Evolutionary conservation across 768 basidiomycete species (phyloP).

Genomic region (Tephrocybe rancida): DNA sequence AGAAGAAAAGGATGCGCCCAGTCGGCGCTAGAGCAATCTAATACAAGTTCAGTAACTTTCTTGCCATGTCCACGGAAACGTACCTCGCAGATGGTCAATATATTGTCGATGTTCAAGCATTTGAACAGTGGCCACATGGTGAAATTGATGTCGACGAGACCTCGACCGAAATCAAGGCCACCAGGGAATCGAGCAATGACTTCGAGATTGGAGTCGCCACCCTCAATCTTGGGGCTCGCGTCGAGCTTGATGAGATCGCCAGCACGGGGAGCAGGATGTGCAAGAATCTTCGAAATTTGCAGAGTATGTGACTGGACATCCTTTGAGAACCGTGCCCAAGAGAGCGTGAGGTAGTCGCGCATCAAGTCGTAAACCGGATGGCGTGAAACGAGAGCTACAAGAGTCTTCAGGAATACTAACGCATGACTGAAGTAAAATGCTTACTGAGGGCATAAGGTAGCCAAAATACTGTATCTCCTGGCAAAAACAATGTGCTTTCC

Average conservation of each 20-base stretch:
- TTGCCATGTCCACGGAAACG: constrained; percentile 1
- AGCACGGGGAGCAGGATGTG: constrained; percentile 84
- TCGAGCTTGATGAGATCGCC: constrained; percentile 87
- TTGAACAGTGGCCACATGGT: constrained; percentile 98
- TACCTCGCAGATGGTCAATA: constrained; percentile 91
- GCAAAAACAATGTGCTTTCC: constrained; percentile 86
- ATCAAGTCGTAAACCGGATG: constrained; percentile 95
- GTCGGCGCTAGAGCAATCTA: constrained; percentile 87
- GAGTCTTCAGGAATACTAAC: constrained; percentile 8
- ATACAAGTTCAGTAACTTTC: constrained; percentile 53
- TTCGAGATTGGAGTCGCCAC: constrained; percentile 61
- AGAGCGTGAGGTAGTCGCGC: constrained; percentile 94
- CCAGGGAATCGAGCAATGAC: constrained; percentile 91
- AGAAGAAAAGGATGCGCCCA: constrained; percentile 86
- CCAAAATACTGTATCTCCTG: constrained; percentile 93
- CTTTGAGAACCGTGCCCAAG: constrained; percentile 93
- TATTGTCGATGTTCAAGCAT: constrained; percentile 89
- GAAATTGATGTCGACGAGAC: constrained; percentile 91
- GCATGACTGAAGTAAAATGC: constrained; percentile 27
- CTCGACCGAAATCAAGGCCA: constrained; percentile 90
- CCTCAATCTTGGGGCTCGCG: constrained; percentile 67
- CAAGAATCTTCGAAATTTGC: constrained; percentile 86
- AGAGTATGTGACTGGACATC: constrained; percentile 92
- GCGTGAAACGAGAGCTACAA: constrained; percentile 79
- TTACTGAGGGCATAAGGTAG: constrained; percentile 89